phyloP scores from a whole-genome alignment of 345 rosid species.

The Aegle marmelos region DNA sequence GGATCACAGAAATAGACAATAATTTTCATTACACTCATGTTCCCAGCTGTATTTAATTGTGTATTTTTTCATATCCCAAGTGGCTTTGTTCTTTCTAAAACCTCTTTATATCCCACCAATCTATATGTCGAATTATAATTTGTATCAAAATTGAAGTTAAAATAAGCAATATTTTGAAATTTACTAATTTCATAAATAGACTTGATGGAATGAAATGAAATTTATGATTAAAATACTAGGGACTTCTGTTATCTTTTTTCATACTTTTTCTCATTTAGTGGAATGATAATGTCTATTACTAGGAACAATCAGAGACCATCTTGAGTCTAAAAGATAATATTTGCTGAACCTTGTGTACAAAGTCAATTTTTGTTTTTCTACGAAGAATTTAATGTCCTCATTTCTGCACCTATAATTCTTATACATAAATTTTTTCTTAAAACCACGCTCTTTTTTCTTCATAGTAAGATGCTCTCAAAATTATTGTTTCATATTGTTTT shows the following conservation, averaged over 20 bases:
- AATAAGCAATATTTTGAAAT: neutral
- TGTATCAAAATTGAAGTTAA: neutral
- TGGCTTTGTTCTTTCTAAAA: neutral
- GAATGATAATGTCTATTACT: neutral
- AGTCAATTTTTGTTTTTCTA: too few relatives aligned
- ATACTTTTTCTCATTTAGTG: too few relatives aligned
- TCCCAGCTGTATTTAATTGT: neutral
- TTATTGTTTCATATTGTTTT: neutral
- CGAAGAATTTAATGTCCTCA: too few relatives aligned
- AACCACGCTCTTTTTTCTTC: neutral
- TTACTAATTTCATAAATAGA: neutral
- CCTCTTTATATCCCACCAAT: neutral
- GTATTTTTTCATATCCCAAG: neutral
- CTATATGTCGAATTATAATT: neutral
- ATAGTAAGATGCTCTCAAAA: neutral
- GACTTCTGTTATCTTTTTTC: neutral
- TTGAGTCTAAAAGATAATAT: neutral
- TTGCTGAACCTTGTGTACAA: too few relatives aligned
- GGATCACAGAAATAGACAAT: neutral
- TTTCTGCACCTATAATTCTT: too few relatives aligned
- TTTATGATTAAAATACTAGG: neutral
- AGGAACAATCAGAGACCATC: neutral
- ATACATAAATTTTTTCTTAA: neutral
- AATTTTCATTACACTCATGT: neutral
- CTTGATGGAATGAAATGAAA: neutral